A percentile compares a stretch with the other conserved stretches of the same genome.
Conservation (phyloP, 1,284 basidiomycete genomes). For the Exobasidium rhododendri region DNA sequence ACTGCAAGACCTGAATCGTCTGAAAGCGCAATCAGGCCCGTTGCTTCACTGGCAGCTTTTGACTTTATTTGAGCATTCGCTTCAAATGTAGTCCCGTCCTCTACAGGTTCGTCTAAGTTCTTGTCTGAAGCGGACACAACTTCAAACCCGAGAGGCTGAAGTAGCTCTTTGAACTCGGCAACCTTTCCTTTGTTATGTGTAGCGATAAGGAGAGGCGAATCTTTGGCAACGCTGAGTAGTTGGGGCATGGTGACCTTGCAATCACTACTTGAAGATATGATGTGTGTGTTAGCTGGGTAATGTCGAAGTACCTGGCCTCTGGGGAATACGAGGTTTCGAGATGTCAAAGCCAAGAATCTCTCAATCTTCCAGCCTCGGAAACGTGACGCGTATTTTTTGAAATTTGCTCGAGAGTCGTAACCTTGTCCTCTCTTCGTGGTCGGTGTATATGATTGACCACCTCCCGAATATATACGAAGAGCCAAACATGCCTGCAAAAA, state of each 20-base stretch:
- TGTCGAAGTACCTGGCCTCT: too few species aligned
- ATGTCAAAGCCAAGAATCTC: too few species aligned
- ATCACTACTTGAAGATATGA: too few species aligned
- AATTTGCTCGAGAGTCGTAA: too few species aligned
- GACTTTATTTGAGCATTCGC: conserved; percentile 14
- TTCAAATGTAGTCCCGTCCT: conserved; percentile 11
- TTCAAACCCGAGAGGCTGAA: conserved; percentile 8
- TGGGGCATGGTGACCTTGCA: neutral
- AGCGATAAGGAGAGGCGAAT: conserved; percentile 7
- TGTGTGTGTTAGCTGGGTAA: too few species aligned
- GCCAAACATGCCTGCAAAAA: too few species aligned
- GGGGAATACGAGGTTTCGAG: too few species aligned
- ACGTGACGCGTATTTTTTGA: too few species aligned
- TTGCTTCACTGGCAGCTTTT: neutral
- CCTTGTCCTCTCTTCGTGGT: too few species aligned
- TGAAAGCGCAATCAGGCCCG: neutral
- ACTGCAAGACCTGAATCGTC: conserved; percentile 11
- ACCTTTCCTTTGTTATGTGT: conserved; percentile 10
- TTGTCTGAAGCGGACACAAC: conserved; percentile 4
- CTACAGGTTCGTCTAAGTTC: conserved; percentile 9
- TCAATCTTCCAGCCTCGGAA: too few species aligned
- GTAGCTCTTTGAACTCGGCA: conserved; percentile 4
- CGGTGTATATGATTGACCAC: too few species aligned
- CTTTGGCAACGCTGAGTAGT: neutral
- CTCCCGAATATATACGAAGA: too few species aligned